Evolutionary conservation across 2,329 filamentous ascomycete genomes (phyloP).

Genomic region (Fusarium coffeatum): DNA sequence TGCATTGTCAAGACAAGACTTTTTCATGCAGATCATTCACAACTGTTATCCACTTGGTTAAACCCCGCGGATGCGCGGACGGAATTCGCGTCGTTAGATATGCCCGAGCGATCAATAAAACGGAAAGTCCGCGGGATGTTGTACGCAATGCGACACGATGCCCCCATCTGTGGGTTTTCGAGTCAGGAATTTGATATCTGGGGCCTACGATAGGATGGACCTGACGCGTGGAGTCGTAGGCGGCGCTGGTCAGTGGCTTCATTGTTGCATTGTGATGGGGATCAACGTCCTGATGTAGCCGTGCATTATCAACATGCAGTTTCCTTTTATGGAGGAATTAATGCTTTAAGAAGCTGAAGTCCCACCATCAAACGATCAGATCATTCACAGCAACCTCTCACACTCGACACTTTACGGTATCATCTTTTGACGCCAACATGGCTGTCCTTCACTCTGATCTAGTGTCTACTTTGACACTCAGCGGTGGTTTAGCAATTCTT

Average conservation of each 20-base stretch:
- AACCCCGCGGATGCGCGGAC: background rate
- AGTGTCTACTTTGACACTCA: background rate
- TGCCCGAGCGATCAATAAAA: background rate
- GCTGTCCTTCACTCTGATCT: background rate
- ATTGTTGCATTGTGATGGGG: background rate
- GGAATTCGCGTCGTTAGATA: background rate
- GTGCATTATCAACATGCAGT: background rate
- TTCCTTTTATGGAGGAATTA: background rate
- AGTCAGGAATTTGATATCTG: background rate
- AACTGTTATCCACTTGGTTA: background rate
- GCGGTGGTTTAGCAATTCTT: background rate
- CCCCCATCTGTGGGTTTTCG: background rate
- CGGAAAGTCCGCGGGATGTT: background rate
- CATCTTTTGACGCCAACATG: background rate
- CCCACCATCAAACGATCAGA: background rate
- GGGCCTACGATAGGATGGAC: fast-evolving
- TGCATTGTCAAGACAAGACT: background rate
- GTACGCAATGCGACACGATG: background rate
- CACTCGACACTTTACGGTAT: background rate
- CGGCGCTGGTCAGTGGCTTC: background rate
- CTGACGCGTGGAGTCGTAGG: too few relatives aligned
- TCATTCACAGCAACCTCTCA: background rate
- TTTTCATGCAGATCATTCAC: background rate
- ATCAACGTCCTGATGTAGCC: background rate
- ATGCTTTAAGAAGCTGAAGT: background rate